These are phyloP conservation scores for Cronartium quercuum DNA, from an alignment of 1,284 basidiomycete genomes.

Conservation along the genomic window DNA sequence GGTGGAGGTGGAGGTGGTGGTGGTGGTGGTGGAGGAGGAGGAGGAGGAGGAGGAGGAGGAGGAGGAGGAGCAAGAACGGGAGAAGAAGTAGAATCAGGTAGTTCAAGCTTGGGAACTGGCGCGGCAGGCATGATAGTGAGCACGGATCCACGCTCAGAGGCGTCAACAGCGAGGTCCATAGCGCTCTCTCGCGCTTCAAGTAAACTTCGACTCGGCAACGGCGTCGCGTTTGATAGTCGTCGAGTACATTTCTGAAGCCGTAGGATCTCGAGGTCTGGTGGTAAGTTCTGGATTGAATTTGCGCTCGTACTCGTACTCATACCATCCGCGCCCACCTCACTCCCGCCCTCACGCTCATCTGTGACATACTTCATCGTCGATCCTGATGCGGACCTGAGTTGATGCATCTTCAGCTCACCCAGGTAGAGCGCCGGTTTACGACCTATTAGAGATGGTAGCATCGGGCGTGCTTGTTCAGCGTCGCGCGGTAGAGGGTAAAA, in stretches of 20 bases:
- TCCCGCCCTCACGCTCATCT: neutral
- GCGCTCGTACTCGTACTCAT: neutral
- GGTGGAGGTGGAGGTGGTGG: constrained; percentile 51
- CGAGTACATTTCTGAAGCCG: constrained; percentile 25
- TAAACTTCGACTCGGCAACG: neutral
- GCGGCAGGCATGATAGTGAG: constrained; percentile 35
- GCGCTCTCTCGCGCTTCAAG: neutral
- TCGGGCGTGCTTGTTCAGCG: constrained; percentile 3
- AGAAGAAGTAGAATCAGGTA: constrained; percentile 20
- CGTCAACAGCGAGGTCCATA: neutral
- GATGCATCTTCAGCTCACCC: constrained; percentile 38
- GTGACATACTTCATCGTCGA: constrained; percentile 37
- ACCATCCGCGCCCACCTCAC: neutral
- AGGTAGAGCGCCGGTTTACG: constrained; percentile 33
- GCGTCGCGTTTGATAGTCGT: constrained; percentile 1
- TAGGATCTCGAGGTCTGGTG: constrained; percentile 30
- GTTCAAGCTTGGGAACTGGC: constrained; percentile 26
- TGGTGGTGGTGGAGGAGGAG: constrained; percentile 49
- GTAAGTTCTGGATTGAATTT: constrained; percentile 26
- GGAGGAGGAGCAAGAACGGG: constrained; percentile 43
- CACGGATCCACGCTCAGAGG: constrained; percentile 5
- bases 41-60: constrained; percentile 44
- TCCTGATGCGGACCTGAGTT: constrained; percentile 25
- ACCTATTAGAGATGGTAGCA: constrained; percentile 15
- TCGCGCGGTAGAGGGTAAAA: neutral